Conservation (phyloP, 1,139 yeast genomes). For the Wickerhamomyces sp. region DNA sequence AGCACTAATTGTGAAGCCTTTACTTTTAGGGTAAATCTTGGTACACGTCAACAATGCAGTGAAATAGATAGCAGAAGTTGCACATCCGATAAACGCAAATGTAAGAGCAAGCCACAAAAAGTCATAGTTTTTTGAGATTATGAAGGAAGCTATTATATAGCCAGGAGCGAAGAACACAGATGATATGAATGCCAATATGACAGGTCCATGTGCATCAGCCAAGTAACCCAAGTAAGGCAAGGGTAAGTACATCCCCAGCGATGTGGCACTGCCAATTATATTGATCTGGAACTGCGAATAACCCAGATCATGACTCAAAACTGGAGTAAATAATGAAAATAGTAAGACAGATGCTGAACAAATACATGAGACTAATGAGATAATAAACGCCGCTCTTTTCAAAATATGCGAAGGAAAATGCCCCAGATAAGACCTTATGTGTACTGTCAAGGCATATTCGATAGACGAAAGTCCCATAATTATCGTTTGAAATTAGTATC, state of each 20-base stretch:
- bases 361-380: constrained; percentile 52
- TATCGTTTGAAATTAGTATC: no score
- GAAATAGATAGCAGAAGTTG: constrained; percentile 78
- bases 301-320: constrained; percentile 53
- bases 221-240: constrained; percentile 79
- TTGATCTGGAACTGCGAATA: constrained; percentile 73
- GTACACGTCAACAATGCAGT: constrained; percentile 81
- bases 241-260: constrained; percentile 80
- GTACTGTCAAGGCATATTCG: constrained; percentile 36
- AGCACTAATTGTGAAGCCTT: constrained; percentile 78
- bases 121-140: constrained; percentile 20
- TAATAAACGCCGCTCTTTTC: constrained; percentile 32
- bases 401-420: constrained; percentile 27
- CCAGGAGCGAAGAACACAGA: constrained; percentile 68
- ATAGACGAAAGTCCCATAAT: constrained; percentile 29
- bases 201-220: constrained; percentile 85
- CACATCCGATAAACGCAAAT: constrained; percentile 65
- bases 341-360: constrained; percentile 79
- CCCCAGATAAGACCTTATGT: constrained; percentile 30
- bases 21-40: constrained; percentile 65
- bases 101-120: constrained; percentile 29
- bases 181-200: constrained; percentile 61
- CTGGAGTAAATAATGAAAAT: constrained; percentile 74
- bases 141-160: constrained; percentile 48
- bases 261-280: constrained; percentile 68